A percentile compares a stretch with the other conserved stretches of the same genome.
phyloP scores from a whole-genome alignment of 345 rosid genomes.

The Angophora floribunda region DNA sequence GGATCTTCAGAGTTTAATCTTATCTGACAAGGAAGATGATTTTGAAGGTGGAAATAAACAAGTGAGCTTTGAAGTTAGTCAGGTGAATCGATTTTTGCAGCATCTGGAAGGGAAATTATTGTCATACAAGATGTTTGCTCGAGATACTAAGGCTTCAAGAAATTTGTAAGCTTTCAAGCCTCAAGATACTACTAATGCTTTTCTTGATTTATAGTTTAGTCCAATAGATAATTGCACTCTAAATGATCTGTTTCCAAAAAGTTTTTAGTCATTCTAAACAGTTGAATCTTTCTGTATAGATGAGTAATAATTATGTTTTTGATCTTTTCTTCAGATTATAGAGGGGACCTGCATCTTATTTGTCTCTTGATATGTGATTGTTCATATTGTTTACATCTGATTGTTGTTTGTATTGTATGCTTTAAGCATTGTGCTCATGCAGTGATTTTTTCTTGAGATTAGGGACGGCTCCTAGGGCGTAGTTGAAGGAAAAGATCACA shows the following conservation, averaged over 20 bases:
- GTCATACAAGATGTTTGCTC: constrained; percentile 87
- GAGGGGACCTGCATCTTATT: neutral
- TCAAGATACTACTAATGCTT: neutral
- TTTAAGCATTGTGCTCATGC: neutral
- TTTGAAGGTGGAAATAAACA: constrained; percentile 40
- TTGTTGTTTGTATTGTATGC: neutral
- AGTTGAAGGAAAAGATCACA: neutral
- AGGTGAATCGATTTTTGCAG: constrained; percentile 64
- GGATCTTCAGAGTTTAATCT: constrained; percentile 10
- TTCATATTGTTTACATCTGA: neutral
- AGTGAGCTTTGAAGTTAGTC: constrained; percentile 40
- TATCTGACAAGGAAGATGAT: constrained; percentile 9
- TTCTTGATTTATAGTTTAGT: neutral
- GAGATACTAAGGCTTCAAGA: constrained; percentile 92
- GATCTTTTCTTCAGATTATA: neutral
- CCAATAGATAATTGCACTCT: neutral
- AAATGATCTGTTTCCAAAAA: neutral
- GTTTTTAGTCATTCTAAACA: neutral
- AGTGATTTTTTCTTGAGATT: neutral
- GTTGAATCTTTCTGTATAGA: neutral
- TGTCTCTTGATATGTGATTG: neutral
- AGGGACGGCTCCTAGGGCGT: neutral
- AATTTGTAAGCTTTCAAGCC: constrained; percentile 46
- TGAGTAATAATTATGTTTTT: neutral
- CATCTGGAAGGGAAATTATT: constrained; percentile 75